phyloP scores from a whole-genome alignment of 345 rosid species.

The Hibiscus mutabilis region DNA sequence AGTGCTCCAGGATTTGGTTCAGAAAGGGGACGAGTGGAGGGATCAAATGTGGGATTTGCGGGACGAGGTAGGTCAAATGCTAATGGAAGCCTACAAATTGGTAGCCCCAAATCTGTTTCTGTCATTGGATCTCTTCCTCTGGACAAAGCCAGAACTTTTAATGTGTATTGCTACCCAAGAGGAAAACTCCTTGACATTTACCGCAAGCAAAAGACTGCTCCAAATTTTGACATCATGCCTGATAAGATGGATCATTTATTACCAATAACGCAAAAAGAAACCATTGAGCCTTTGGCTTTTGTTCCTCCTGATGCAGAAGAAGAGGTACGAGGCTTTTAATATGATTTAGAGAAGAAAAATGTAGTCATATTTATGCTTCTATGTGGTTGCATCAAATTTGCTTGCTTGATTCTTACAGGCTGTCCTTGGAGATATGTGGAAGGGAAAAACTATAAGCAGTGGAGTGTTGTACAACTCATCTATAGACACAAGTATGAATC shows the following conservation, averaged over 20 bases:
- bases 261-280: constrained; percentile 33
- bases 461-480: constrained; percentile 37
- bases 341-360: background rate
- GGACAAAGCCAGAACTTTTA: constrained; percentile 19
- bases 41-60: constrained; percentile 57
- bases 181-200: constrained; percentile 69
- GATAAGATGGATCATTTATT: constrained; percentile 46
- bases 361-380: background rate
- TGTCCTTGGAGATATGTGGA: constrained; percentile 53
- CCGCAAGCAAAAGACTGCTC: constrained; percentile 33
- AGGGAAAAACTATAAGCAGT: constrained; percentile 57
- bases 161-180: constrained; percentile 47
- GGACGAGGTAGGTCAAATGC: constrained; percentile 66
- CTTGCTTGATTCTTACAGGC: constrained; percentile 23
- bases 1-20: constrained; percentile 85
- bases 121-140: constrained; percentile 16
- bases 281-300: constrained; percentile 64
- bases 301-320: constrained; percentile 65
- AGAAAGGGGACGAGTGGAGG: constrained; percentile 56
- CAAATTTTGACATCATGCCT: constrained; percentile 34
- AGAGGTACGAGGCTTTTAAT: constrained; percentile 37
- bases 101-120: constrained; percentile 29
- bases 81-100: constrained; percentile 23
- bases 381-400: background rate
- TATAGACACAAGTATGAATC: constrained; percentile 32